These are phyloP conservation scores for Myotisia sp. DNA, from an alignment of 2,329 filamentous ascomycete species.

Conservation along the genomic window DNA sequence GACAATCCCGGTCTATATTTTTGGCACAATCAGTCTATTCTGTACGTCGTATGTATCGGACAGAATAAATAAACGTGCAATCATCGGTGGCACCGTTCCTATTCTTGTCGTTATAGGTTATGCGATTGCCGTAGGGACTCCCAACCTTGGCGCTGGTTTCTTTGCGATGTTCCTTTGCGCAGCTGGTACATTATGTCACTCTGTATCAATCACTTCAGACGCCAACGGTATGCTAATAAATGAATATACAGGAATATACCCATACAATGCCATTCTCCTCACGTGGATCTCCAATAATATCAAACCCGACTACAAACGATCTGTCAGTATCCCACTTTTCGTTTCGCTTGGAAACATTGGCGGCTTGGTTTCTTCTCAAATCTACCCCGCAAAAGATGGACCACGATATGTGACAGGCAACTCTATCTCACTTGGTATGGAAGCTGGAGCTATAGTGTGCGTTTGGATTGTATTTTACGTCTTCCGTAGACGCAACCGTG, in stretches of 20 bases:
- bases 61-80: conserved; percentile 25
- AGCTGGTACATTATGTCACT: conserved; percentile 6
- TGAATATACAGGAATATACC: conserved; percentile 14
- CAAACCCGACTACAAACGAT: conserved; percentile 35
- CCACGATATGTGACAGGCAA: conserved; percentile 24
- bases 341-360: conserved; percentile 37
- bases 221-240: conserved; percentile 9
- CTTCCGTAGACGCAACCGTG: conserved; percentile 16
- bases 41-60: conserved; percentile 45
- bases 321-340: conserved; percentile 33
- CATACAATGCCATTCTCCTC: conserved; percentile 15
- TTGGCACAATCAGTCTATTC: conserved; percentile 58
- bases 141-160: conserved; percentile 34
- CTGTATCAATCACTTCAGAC: not conserved
- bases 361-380: conserved; percentile 36
- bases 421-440: conserved; percentile 26
- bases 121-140: conserved; percentile 20
- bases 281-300: conserved; percentile 38
- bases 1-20: conserved; percentile 62
- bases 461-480: conserved; percentile 17
- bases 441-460: conserved; percentile 14
- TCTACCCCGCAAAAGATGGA: conserved; percentile 29
- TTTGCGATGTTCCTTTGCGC: conserved; percentile 36
- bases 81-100: conserved; percentile 46
- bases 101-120: conserved; percentile 22